Conservation (phyloP, 192 early-diverging fungal species). For the Entomortierella beljakovae region DNA sequence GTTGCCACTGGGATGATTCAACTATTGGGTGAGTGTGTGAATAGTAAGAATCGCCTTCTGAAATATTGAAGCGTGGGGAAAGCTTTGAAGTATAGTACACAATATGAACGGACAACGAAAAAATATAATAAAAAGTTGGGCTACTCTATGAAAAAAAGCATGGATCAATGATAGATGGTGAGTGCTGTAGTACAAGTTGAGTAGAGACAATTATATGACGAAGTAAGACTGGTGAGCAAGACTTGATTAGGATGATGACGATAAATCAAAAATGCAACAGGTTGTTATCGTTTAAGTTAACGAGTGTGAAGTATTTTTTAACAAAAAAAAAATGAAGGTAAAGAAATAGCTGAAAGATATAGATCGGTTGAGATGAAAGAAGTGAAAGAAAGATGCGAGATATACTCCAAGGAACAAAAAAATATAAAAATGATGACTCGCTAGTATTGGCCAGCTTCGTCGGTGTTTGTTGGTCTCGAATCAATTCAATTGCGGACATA, state of each 20-base stretch:
- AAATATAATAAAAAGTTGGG: no score
- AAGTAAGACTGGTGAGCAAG: neutral
- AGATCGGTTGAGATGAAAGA: neutral
- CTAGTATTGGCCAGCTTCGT: slow-evolving; percentile 16
- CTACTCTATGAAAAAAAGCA: no score
- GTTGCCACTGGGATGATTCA: no score
- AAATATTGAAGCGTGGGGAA: no score
- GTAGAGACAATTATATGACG: neutral
- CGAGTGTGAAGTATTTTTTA: neutral
- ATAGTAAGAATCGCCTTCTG: no score
- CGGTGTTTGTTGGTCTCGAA: slow-evolving; percentile 16
- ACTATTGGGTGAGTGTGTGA: no score
- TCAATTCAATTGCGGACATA: slow-evolving; percentile 11
- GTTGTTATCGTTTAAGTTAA: no score
- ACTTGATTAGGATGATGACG: neutral
- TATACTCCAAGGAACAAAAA: no score
- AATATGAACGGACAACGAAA: no score
- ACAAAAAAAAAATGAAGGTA: neutral
- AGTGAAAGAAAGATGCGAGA: neutral
- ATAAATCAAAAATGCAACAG: no score
- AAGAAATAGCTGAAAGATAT: neutral
- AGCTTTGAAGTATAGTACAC: no score
- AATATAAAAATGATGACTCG: no score
- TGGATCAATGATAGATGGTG: neutral
- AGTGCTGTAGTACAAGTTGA: slow-evolving; percentile 10